Conservation (phyloP, 2,329 filamentous ascomycete genomes). For the Hansfordia pulvinata region DNA sequence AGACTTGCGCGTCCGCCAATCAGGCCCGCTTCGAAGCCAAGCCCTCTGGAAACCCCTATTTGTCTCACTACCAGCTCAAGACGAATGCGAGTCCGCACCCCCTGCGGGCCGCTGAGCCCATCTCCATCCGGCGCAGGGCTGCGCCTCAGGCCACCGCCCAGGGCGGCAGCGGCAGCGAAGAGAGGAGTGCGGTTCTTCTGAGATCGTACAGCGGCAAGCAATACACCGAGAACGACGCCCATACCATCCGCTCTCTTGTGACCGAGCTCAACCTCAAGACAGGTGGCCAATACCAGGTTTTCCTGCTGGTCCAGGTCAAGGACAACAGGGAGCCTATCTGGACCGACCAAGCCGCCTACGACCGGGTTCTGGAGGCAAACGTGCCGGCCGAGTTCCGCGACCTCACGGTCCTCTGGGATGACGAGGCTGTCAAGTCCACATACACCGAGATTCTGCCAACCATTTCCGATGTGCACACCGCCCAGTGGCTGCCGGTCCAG, state of each 20-base stretch:
- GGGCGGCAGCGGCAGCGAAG: too few species aligned
- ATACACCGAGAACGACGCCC: too few species aligned
- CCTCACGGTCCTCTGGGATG: conserved; percentile 74
- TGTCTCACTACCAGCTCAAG: too few species aligned
- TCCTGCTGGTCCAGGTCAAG: conserved; percentile 77
- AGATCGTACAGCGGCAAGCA: too few species aligned
- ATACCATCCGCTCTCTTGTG: too few species aligned
- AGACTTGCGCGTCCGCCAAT: conserved; percentile 30
- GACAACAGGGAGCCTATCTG: conserved; percentile 69
- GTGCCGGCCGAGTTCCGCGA: conserved; percentile 64
- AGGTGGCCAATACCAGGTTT: conserved; percentile 69
- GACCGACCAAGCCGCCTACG: conserved; percentile 62
- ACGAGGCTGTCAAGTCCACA: conserved; percentile 68
- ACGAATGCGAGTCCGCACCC: too few species aligned
- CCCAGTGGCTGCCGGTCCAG: conserved; percentile 49
- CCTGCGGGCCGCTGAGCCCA: too few species aligned
- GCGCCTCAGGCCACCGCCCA: too few species aligned
- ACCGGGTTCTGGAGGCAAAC: conserved; percentile 53
- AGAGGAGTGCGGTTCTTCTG: too few species aligned
- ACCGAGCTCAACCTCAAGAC: conserved; percentile 65
- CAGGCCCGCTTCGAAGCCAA: conserved; percentile 28
- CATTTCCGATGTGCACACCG: conserved; percentile 44
- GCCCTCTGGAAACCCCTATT: too few species aligned
- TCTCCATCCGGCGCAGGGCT: too few species aligned
- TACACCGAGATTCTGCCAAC: conserved; percentile 54